These are phyloP conservation scores for Pythium aphanidermatum DNA, from an alignment of 352 stramenopile species.

Conservation along the genomic window DNA sequence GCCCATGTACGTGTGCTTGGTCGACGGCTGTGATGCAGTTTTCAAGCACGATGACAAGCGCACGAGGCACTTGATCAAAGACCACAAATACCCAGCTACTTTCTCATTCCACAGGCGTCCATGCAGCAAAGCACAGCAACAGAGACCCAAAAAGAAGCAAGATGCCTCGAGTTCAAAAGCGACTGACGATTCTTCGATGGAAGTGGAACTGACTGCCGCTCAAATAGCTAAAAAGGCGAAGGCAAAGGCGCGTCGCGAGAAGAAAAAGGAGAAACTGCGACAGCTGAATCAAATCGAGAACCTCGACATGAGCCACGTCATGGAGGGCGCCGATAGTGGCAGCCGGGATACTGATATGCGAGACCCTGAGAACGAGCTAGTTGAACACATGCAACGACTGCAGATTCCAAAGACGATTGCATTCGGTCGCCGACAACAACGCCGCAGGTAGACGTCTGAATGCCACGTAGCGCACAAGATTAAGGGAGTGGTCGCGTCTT, in stretches of 20 bases:
- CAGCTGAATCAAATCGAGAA: neutral
- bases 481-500: no score
- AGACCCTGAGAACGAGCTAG: constrained; percentile 1
- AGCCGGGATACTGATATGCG: neutral
- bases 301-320: neutral
- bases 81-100: constrained; percentile 34
- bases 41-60: constrained; percentile 54
- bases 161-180: constrained; percentile 15
- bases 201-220: no score
- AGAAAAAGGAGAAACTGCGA: constrained; percentile 15
- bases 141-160: neutral
- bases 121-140: neutral
- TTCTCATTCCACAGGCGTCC: constrained; percentile 35
- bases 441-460: neutral
- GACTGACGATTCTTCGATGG: neutral
- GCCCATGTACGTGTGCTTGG: constrained; percentile 50
- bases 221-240: no score
- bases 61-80: constrained; percentile 25
- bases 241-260: constrained; percentile 7
- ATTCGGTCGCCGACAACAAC: constrained; percentile 11
- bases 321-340: neutral
- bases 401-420: constrained; percentile 15
- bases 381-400: constrained; percentile 4
- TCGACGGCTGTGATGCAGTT: constrained; percentile 36
- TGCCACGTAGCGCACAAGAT: no score